Percentiles rank a stretch among this genome's conserved stretches.
phyloP scores from a whole-genome alignment of 2,329 filamentous ascomycete genomes.

The Apiospora malaysiana region DNA sequence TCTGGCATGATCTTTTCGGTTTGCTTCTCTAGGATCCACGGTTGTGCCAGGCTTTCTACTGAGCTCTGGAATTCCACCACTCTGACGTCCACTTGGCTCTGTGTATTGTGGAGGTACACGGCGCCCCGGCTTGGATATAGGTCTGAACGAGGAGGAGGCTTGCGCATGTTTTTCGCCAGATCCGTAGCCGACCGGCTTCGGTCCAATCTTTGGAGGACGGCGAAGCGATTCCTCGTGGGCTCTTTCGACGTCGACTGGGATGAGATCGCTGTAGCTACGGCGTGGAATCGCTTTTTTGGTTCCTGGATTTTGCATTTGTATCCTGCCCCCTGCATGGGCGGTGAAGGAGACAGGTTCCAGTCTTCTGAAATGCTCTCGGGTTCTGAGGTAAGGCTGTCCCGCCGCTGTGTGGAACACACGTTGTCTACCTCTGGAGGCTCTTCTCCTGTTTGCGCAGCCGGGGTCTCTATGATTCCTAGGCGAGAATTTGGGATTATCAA shows the following conservation, averaged over 20 bases:
- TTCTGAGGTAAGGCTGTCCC: background rate
- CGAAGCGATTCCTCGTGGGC: slow-evolving; percentile 36
- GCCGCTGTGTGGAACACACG: background rate
- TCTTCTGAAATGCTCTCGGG: background rate
- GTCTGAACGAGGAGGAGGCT: background rate
- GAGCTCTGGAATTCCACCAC: background rate
- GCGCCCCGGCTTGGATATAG: background rate
- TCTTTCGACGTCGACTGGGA: slow-evolving; percentile 42
- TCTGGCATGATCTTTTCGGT: background rate
- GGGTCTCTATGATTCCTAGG: background rate
- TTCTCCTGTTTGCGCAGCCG: background rate
- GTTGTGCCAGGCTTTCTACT: background rate
- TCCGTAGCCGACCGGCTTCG: slow-evolving; percentile 33
- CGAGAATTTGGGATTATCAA: slow-evolving; percentile 17
- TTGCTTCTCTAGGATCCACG: background rate
- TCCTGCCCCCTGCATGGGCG: background rate
- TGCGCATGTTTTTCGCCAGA: slow-evolving; percentile 22
- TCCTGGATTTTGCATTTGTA: background rate
- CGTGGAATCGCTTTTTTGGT: slow-evolving; percentile 27
- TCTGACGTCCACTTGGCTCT: background rate
- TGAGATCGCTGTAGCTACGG: slow-evolving; percentile 45
- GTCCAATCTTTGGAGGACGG: slow-evolving; percentile 33
- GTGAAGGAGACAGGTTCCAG: background rate
- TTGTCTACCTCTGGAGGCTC: background rate
- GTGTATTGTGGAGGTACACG: background rate